These are phyloP conservation scores for Chaetomidium leptoderma DNA, from an alignment of 495 filamentous ascomycete genomes.

Conservation along the genomic window DNA sequence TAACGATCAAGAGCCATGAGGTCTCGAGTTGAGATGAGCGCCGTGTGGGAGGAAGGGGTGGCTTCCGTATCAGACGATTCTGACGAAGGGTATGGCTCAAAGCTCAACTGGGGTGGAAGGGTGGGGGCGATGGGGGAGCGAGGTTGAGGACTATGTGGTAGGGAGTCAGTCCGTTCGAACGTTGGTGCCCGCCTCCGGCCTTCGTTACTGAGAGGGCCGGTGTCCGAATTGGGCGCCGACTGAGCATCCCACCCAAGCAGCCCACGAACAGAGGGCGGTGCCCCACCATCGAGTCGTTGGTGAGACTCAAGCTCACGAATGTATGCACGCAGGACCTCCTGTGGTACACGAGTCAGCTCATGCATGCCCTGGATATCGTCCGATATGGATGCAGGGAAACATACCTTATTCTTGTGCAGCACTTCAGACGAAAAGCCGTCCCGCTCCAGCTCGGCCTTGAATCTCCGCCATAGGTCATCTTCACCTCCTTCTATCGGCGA, in stretches of 20 bases:
- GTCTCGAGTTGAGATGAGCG: slow-evolving; percentile 45
- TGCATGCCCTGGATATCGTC: neutral
- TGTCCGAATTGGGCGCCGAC: slow-evolving; percentile 22
- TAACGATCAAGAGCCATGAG: slow-evolving; percentile 40
- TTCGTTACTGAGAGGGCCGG: slow-evolving; percentile 33
- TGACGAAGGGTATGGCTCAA: slow-evolving; percentile 33
- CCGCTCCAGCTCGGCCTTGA: slow-evolving; percentile 48
- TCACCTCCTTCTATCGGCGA: slow-evolving; percentile 37
- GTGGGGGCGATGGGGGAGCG: slow-evolving; percentile 19
- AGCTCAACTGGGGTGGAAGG: slow-evolving; percentile 30
- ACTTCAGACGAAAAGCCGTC: slow-evolving; percentile 51
- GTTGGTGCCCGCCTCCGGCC: slow-evolving; percentile 30
- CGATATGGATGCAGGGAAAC: slow-evolving; percentile 6
- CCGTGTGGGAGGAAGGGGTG: slow-evolving; percentile 25
- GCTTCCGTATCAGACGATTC: slow-evolving; percentile 29
- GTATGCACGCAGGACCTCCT: slow-evolving; percentile 53
- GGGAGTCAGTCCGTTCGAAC: slow-evolving; percentile 12
- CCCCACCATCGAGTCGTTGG: slow-evolving; percentile 30
- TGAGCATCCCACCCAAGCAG: slow-evolving; percentile 27
- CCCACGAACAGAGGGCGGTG: slow-evolving; percentile 40
- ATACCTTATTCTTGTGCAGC: slow-evolving; percentile 49
- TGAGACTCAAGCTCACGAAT: slow-evolving; percentile 50
- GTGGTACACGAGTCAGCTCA: slow-evolving; percentile 3
- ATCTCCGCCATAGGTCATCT: slow-evolving; percentile 51
- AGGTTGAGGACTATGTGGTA: slow-evolving; percentile 19